Conservation (phyloP, 345 rosid genomes). For the Rhizophora mangle region DNA sequence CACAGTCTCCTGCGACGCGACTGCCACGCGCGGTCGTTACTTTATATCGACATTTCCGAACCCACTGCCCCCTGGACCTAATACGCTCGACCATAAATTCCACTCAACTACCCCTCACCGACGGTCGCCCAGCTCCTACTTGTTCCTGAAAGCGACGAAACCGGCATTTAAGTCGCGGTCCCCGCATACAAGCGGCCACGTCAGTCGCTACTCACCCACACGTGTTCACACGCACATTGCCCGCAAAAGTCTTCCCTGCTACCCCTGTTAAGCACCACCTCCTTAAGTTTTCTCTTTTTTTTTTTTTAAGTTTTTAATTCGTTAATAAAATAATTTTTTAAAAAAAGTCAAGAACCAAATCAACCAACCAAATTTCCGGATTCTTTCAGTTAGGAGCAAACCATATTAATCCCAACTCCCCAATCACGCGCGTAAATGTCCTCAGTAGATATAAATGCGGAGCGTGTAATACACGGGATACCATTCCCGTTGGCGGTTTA, state of each 20-base stretch:
- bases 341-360: neutral
- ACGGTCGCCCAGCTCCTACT: conserved; percentile 29
- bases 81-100: conserved; percentile 5
- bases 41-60: neutral
- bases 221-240: conserved; percentile 36
- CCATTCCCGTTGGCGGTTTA: too few relatives aligned
- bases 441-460: neutral
- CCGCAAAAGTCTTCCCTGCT: conserved; percentile 22
- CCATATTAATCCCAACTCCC: neutral
- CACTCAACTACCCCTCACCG: conserved; percentile 21
- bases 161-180: conserved; percentile 21
- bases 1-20: neutral
- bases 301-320: neutral
- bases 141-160: conserved; percentile 37
- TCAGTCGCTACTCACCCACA: conserved; percentile 28
- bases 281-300: neutral
- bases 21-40: neutral
- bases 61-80: conserved; percentile 26
- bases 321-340: too few relatives aligned
- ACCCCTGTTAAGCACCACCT: conserved; percentile 10
- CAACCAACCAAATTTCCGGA: conserved; percentile 1
- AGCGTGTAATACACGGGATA: neutral
- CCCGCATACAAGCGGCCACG: conserved; percentile 43
- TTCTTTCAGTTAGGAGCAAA: conserved; percentile 21
- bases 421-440: conserved; percentile 3